These are phyloP conservation scores for Geotrichum histeridarum DNA, from an alignment of 1,139 yeast genomes.

Conservation along the genomic window DNA sequence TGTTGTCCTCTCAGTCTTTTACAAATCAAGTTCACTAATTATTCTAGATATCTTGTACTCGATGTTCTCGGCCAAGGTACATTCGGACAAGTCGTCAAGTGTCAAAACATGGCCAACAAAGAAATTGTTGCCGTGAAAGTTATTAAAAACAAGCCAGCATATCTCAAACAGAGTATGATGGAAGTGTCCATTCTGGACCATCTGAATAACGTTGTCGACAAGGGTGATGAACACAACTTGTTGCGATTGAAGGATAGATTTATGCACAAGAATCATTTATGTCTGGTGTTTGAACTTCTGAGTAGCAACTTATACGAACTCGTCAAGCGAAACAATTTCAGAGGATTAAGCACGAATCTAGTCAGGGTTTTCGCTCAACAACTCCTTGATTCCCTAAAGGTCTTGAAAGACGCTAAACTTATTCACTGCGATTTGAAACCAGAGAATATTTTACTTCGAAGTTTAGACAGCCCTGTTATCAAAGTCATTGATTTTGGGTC, in stretches of 20 bases:
- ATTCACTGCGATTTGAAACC: conserved; percentile 97
- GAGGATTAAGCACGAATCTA: conserved; percentile 76
- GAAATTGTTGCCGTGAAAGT: conserved; percentile 93
- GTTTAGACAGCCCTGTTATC: conserved; percentile 80
- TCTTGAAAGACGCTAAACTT: conserved; percentile 74
- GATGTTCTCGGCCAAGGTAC: conserved; percentile 95
- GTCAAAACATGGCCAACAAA: conserved; percentile 84
- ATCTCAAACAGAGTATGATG: conserved; percentile 82
- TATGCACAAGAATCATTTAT: conserved; percentile 86
- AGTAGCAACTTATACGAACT: conserved; percentile 87
- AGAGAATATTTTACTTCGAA: conserved; percentile 78
- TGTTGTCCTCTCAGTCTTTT: neutral
- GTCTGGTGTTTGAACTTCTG: conserved; percentile 84
- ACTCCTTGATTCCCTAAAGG: conserved; percentile 70
- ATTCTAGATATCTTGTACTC: conserved; percentile 58
- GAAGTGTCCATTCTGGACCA: conserved; percentile 85
- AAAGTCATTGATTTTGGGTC: conserved; percentile 96
- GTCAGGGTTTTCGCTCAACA: conserved; percentile 78
- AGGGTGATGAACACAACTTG: conserved; percentile 64
- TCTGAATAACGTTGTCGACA: conserved; percentile 67
- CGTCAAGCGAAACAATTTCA: conserved; percentile 87
- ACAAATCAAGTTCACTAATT: conserved; percentile 66
- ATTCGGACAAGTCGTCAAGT: conserved; percentile 96
- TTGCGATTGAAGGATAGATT: conserved; percentile 80
- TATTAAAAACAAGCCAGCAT: conserved; percentile 87